Conservation (phyloP, 345 rosid genomes). For the Eucalyptus virginea region DNA sequence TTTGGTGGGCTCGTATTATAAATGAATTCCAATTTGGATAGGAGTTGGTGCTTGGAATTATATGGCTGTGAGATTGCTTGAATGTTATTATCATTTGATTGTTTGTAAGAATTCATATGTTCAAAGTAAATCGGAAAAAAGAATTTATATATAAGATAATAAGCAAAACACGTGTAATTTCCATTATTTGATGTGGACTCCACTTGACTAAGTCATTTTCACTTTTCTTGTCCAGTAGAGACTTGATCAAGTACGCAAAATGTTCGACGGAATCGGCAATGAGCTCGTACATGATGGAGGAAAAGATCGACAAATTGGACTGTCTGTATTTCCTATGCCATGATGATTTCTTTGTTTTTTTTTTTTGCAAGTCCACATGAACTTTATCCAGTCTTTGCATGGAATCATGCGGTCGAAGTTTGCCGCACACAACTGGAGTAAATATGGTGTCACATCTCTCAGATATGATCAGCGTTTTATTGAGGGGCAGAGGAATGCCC, state of each 20-base stretch:
- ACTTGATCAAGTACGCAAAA: neutral
- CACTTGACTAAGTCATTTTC: neutral
- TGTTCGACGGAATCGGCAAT: neutral
- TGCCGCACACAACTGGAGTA: neutral
- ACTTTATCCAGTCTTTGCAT: fast-evolving
- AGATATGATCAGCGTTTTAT: neutral
- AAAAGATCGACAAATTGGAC: neutral
- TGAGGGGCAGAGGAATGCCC: neutral
- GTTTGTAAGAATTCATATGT: neutral
- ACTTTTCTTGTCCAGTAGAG: neutral
- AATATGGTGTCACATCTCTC: neutral
- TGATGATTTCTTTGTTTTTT: neutral
- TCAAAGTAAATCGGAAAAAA: fast-evolving
- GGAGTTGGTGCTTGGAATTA: fast-evolving
- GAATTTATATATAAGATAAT: neutral
- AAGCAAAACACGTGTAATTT: neutral
- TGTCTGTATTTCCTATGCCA: neutral
- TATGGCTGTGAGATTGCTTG: fast-evolving
- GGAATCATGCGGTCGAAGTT: neutral
- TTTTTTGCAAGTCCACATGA: neutral
- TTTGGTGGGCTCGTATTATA: fast-evolving
- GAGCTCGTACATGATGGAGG: neutral
- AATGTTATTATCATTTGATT: neutral
- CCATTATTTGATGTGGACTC: neutral
- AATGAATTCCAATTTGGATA: neutral